Evolutionary conservation across 495 filamentous ascomycete genomes (phyloP), one percentile per base, ranked within the genome.

Genomic region (Podospora fimiseda): DNA sequence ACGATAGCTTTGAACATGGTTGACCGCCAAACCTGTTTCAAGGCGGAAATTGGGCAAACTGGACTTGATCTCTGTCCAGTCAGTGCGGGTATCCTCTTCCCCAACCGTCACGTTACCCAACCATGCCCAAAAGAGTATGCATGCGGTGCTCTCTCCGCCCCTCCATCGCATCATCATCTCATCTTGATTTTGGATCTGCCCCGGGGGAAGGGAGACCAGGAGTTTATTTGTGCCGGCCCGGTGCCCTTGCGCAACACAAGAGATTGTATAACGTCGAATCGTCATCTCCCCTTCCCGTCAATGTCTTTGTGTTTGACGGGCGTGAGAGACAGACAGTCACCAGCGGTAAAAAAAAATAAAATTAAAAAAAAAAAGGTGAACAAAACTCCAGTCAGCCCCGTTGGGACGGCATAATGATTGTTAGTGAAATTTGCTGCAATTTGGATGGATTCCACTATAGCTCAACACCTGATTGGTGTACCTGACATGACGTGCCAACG

Each of bases 341-440:
- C 39, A 41, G 16, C 39, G 39, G 27, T 11, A 47, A 24, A n/a
- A 21, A 30, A 23, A 21, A 39, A 21, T 33, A 23, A 54, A 11
- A 19, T 49, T 24, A 11, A 23, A 14, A n/a, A n/a, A n/a, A n/a
- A n/a, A n/a, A n/a, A n/a, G n/a, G n/a, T n/a, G n/a, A n/a, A n/a
- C n/a, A n/a, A n/a, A n/a, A n/a, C n/a, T n/a, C 20, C 36, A 51
- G 42, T 23, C 36, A 9, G 8, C 40, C 23, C 42, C 42, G 39
- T 46, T 19, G 18, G 16, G 13, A 37, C 24, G 27, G 41, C 41
- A 53, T 46, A 53, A 43, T 21, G 38, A 42, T 37, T 45, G 42
- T 51, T 51, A 44, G 53, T 58, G 60, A 59, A 56, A 59, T 62
- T 59, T 11, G 51, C 52, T 37, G 50, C 54, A 62, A 62, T 62